These are phyloP conservation scores for Fusarium virguliforme DNA, from an alignment of 2,329 filamentous ascomycete genomes.

Conservation along the genomic window DNA sequence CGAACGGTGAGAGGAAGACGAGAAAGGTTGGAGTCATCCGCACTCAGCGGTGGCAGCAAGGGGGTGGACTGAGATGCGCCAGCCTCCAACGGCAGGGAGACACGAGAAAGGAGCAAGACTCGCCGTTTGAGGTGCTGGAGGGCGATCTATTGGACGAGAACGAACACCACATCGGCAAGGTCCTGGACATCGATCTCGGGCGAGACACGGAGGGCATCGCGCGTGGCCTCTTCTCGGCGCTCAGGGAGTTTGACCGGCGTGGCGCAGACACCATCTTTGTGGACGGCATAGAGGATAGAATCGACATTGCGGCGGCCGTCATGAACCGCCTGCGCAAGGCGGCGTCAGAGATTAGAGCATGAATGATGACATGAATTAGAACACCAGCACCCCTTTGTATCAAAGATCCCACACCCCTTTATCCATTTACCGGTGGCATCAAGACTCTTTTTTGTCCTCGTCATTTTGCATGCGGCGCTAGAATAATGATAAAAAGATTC, in stretches of 20 bases:
- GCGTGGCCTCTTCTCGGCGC: conserved; percentile 87
- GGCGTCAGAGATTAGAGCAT: conserved; percentile 73
- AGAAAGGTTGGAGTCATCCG: conserved; percentile 69
- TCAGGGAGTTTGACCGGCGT: conserved; percentile 86
- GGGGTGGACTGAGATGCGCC: conserved; percentile 59
- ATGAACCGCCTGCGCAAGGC: conserved; percentile 89
- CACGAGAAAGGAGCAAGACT: conserved; percentile 49
- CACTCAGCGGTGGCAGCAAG: conserved; percentile 68
- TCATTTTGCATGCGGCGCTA: conserved; percentile 51
- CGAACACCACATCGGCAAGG: conserved; percentile 56
- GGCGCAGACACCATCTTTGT: conserved; percentile 89
- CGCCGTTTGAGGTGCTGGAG: conserved; percentile 60
- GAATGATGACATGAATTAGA: conserved; percentile 56
- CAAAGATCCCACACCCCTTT: conserved; percentile 28
- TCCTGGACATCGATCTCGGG: conserved; percentile 83
- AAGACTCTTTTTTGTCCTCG: conserved; percentile 42
- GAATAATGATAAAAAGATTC: conserved; percentile 50
- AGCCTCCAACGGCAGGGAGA: conserved; percentile 47
- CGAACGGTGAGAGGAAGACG: conserved; percentile 32
- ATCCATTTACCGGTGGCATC: conserved; percentile 43
- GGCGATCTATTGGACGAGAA: conserved; percentile 58
- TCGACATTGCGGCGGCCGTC: conserved; percentile 87
- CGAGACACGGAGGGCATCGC: conserved; percentile 81
- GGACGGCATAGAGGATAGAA: conserved; percentile 86
- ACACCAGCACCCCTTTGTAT: conserved; percentile 49